Base-by-base conservation (phyloP, 176 grass and related monocot genomes). In the Zizania latifolia region DNA sequence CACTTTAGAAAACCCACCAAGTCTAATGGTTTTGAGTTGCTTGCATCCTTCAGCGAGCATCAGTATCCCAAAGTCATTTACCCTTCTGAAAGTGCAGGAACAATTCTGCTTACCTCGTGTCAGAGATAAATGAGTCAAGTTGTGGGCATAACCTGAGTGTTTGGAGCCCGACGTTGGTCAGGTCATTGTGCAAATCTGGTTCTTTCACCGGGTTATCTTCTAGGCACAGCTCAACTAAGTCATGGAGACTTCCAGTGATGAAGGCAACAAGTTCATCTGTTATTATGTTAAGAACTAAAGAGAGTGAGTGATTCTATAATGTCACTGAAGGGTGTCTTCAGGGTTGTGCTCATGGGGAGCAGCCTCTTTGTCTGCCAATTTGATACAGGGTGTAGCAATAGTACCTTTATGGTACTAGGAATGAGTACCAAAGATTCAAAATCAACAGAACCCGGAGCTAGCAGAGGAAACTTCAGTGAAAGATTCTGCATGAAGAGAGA, bases 51-150 rank as follows among this genome's bases (percentile, higher is more conserved):
- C 89, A 27, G 91, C 81, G 19, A 98, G 84, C 78, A 94, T 77
- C 81, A 98, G 66, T 62, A 98, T 83, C 60, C 91, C 94, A 76
- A 98, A 83, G 84, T 98, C 94, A 3, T 93, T 98, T 54, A 94
- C 94, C 46, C 89, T 70, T 87, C 75, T 90, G 58, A 98, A 98
- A 36, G 82, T 82, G n/a, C 59, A 78, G 11, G 35, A 76, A 55
- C 27, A 84, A 41, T 65, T 73, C 67, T 74, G 76, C 71, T 86
- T 93, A 44, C 79, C 81, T 24, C 89, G 91, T 21, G 82, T 81
- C 58, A 98, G 84, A 75, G 84, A 98, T 29, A 98, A 81, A 78
- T 75, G 71, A 54, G 72, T 86, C 81, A 98, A 81, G 64, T 87
- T 94, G 71, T 89, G 68, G 68, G 85, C 83, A 89, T 56, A 90